phyloP scores from a whole-genome alignment of 768 basidiomycete species.

The Naganishia antarctica region DNA sequence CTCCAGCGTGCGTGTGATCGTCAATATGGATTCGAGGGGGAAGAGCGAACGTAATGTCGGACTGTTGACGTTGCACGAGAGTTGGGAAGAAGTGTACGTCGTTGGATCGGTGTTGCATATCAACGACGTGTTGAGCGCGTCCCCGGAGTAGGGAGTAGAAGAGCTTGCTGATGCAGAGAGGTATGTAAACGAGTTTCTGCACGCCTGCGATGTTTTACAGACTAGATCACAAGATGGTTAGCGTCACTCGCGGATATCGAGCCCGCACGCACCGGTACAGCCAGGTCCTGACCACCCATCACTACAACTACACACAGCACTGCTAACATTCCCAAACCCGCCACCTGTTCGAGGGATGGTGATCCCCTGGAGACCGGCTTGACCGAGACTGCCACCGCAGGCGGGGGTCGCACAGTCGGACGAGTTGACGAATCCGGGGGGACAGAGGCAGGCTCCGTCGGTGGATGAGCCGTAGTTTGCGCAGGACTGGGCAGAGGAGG shows the following conservation, averaged over 20 bases:
- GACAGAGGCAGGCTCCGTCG: conserved; percentile 54
- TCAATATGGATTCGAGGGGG: conserved; percentile 66
- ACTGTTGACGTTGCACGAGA: conserved; percentile 79
- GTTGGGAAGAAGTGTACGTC: conserved; percentile 73
- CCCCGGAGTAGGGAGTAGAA: conserved; percentile 14
- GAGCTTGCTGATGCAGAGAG: too few species aligned
- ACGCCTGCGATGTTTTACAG: conserved; percentile 64
- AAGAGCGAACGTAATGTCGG: conserved; percentile 74
- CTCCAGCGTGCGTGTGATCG: conserved; percentile 71
- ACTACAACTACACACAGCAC: conserved; percentile 65
- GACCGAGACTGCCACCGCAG: conserved; percentile 72
- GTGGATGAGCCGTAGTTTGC: conserved; percentile 22
- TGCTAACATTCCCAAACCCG: conserved; percentile 62
- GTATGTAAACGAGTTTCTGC: conserved; percentile 61
- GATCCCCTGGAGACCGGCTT: conserved; percentile 57
- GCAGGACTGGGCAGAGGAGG: conserved; percentile 3
- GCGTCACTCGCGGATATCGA: too few species aligned
- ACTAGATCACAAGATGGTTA: conserved; percentile 51
- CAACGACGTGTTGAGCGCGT: conserved; percentile 59
- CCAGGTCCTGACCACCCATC: conserved; percentile 66
- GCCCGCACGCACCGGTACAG: conserved; percentile 39
- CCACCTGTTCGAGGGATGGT: conserved; percentile 51
- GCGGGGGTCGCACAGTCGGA: conserved; percentile 59
- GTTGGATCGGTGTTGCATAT: conserved; percentile 65
- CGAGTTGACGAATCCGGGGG: conserved; percentile 48